Conservation (phyloP, 352 stramenopile genomes). For the Lagenidium giganteum region DNA sequence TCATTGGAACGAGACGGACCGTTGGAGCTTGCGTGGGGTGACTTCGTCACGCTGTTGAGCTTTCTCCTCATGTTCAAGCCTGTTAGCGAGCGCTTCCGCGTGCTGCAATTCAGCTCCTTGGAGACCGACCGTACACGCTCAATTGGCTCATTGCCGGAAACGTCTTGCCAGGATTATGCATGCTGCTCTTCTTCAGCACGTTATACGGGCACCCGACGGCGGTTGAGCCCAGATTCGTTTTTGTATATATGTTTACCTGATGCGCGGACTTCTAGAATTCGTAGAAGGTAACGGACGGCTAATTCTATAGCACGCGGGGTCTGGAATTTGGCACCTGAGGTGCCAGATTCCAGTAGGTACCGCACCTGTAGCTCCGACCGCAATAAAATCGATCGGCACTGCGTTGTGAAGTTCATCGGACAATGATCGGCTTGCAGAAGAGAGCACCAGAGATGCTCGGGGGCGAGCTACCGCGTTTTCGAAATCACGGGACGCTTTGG, state of each 20-base stretch:
- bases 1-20: slow-evolving; percentile 41
- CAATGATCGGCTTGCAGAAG: too few relatives aligned
- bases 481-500: too few relatives aligned
- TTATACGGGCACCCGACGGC: slow-evolving; percentile 73
- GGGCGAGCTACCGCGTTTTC: too few relatives aligned
- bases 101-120: slow-evolving; percentile 87
- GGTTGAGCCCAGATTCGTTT: slow-evolving; percentile 75
- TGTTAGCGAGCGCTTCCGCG: slow-evolving; percentile 67
- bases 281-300: too few relatives aligned
- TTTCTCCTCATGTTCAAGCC: slow-evolving; percentile 85
- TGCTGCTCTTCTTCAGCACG: slow-evolving; percentile 85
- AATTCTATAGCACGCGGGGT: too few relatives aligned
- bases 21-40: slow-evolving; percentile 71
- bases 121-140: slow-evolving; percentile 78
- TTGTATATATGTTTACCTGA: slow-evolving; percentile 83
- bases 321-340: too few relatives aligned
- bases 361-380: too few relatives aligned
- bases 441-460: too few relatives aligned
- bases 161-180: slow-evolving; percentile 69
- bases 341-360: too few relatives aligned
- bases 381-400: too few relatives aligned
- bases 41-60: slow-evolving; percentile 76
- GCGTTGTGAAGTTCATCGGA: too few relatives aligned
- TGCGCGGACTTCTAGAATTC: too few relatives aligned
- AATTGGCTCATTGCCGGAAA: slow-evolving; percentile 86